Evolutionary conservation across 495 filamentous ascomycete species (phyloP).

Genomic region (Aspergillus cavernicola): DNA sequence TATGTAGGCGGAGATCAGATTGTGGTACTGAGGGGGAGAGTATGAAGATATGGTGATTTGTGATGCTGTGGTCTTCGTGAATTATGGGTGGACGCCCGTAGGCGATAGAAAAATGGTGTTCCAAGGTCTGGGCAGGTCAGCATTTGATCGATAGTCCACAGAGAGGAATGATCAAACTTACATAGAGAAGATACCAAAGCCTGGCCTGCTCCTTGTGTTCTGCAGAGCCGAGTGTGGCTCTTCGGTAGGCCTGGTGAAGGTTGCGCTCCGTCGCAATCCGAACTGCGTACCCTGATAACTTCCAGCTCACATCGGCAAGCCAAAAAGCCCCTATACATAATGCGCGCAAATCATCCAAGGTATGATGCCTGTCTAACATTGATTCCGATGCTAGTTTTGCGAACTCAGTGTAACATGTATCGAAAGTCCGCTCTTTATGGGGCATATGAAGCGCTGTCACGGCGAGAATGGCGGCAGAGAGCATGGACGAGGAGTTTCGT

Average conservation of each 20-base stretch:
- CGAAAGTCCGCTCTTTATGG: conserved; percentile 42
- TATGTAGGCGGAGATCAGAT: conserved; percentile 50
- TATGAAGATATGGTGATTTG: conserved; percentile 48
- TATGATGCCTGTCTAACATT: conserved; percentile 50
- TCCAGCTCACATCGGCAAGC: conserved; percentile 55
- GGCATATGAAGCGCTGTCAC: conserved; percentile 52
- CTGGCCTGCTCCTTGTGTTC: conserved; percentile 46
- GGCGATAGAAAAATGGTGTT: conserved; percentile 54
- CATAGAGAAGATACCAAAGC: conserved; percentile 52
- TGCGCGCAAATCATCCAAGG: conserved; percentile 49
- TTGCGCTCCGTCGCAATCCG: conserved; percentile 53
- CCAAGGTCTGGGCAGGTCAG: conserved; percentile 39
- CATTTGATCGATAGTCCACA: not conserved
- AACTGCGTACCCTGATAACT: conserved; percentile 52
- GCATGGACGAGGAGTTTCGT: conserved; percentile 47
- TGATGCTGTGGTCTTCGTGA: conserved; percentile 51
- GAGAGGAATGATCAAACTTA: conserved; percentile 23
- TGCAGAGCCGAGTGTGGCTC: conserved; percentile 43
- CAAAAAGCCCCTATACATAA: conserved; percentile 54
- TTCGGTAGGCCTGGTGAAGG: conserved; percentile 48
- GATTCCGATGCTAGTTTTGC: conserved; percentile 47
- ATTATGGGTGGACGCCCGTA: conserved; percentile 54
- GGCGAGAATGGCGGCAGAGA: conserved; percentile 48
- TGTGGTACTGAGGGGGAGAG: conserved; percentile 41
- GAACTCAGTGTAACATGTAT: conserved; percentile 52